These are phyloP conservation scores for Phaeosphaeria sp. DNA, from an alignment of 2,329 filamentous ascomycete genomes.

Conservation along the genomic window DNA sequence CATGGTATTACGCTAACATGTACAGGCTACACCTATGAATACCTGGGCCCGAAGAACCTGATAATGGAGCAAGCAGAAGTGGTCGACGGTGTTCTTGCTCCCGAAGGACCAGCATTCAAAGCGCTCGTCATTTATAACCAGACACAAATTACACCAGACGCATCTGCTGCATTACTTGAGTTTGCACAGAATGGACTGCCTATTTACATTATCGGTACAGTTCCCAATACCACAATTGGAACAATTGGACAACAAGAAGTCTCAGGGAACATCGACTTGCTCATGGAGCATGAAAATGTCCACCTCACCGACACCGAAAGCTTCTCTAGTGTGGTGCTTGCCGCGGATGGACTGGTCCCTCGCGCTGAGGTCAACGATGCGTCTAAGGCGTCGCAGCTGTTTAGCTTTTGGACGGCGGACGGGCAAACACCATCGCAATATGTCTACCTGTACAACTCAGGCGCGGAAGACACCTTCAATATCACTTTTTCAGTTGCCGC, in stretches of 20 bases:
- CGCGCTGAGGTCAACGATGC: too few relatives aligned
- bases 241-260: background rate
- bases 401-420: background rate
- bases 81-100: background rate
- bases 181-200: background rate
- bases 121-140: background rate
- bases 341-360: background rate
- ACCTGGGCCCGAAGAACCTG: background rate
- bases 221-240: background rate
- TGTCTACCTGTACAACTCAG: background rate
- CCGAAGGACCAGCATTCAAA: background rate
- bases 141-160: background rate
- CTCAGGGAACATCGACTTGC: background rate
- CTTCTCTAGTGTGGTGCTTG: background rate
- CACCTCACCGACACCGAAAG: background rate
- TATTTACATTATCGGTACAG: background rate
- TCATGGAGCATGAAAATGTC: background rate
- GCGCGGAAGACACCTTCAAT: background rate
- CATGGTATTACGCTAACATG: background rate
- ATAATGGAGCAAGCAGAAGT: background rate
- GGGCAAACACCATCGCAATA: background rate
- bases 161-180: background rate
- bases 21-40: background rate
- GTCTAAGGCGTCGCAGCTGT: background rate
- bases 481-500: background rate